Base-by-base conservation (phyloP, 2,329 filamentous ascomycete genomes). In the Ceratocystis albifundus region DNA sequence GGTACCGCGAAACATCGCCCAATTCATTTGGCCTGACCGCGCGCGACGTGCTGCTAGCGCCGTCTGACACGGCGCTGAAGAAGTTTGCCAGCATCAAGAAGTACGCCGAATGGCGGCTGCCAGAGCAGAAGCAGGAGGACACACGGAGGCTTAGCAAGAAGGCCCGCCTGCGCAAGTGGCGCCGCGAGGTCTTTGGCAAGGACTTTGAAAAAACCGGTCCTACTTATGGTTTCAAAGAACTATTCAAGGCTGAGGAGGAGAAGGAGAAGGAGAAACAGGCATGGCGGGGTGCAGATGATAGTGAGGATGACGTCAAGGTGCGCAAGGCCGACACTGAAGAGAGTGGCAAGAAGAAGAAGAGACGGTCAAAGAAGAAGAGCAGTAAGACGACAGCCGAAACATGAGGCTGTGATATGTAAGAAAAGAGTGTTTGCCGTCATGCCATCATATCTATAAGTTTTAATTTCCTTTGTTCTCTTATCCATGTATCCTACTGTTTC, bases 31-130 rank as follows among this genome's bases (percentile, higher is more conserved):
- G 94, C 67, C 85, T 99, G 72, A 96, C 90, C 0, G 81, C 92
- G 0, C 84, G 87, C 69, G 94, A 99, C 75, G 97, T 99, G 71
- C 83, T 99, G 44, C 82, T 87, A 74, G 90, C 96, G 70, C 90
- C 92, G 0, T 88, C 88, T 57, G 94, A 99, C 77, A 80, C 84
- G 61, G 85, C 87, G 65, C 84, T 99, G 70, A 99, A 99, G 75
- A 82, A 92, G 70, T 99, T 88, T 73, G 93, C 88, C 4, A 93
- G 94, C 5, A 79, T 99, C 72, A 99, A 99, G 82, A 97, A 96
- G 78, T 83, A 96, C 68, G 92, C 93, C 3, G 81, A 89, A 4
- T 99, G 94, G 79, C 84, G 94, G 66, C 92, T 96, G 74, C 79
- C 81, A 2, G 89, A 92, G 72, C 94, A 95, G 82, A 97, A 97